Conservation (phyloP, 106 monocot species). For the Platanthera guangdongensis region DNA sequence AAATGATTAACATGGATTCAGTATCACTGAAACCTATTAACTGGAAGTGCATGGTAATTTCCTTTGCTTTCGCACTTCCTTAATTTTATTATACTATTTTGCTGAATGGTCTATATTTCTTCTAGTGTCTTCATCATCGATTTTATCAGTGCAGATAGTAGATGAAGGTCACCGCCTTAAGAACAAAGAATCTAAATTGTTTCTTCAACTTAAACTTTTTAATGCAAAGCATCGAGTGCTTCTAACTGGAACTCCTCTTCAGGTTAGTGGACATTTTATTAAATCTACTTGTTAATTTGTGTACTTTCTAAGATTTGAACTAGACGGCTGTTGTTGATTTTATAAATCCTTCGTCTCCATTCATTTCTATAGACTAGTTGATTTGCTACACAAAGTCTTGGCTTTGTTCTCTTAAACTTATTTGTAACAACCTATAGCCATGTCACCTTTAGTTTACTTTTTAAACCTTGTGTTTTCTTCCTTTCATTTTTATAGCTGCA, state of each 20-base stretch:
- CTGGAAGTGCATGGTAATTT: constrained; percentile 89
- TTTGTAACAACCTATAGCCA: neutral
- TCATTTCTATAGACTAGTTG: neutral
- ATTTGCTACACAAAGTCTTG: neutral
- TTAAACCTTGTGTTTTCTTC: neutral
- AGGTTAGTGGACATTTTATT: constrained; percentile 37
- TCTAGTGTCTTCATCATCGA: neutral
- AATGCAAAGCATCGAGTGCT: constrained; percentile 86
- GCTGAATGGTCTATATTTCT: constrained; percentile 1
- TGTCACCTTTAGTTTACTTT: neutral
- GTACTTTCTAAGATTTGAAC: neutral
- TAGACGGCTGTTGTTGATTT: neutral
- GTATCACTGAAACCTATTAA: constrained; percentile 59
- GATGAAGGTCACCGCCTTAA: constrained; percentile 96
- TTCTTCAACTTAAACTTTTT: constrained; percentile 81
- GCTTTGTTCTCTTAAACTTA: neutral
- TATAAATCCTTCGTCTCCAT: neutral
- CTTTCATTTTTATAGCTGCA: neutral
- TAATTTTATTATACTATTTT: neutral
- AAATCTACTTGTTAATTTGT: neutral
- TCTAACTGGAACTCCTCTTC: constrained; percentile 95
- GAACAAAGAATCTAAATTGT: constrained; percentile 98
- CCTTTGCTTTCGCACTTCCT: constrained; percentile 1
- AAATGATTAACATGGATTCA: constrained; percentile 98
- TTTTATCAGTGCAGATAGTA: constrained; percentile 6